Base-by-base conservation (phyloP, 768 basidiomycete genomes). In the Mycena chlorophos region DNA sequence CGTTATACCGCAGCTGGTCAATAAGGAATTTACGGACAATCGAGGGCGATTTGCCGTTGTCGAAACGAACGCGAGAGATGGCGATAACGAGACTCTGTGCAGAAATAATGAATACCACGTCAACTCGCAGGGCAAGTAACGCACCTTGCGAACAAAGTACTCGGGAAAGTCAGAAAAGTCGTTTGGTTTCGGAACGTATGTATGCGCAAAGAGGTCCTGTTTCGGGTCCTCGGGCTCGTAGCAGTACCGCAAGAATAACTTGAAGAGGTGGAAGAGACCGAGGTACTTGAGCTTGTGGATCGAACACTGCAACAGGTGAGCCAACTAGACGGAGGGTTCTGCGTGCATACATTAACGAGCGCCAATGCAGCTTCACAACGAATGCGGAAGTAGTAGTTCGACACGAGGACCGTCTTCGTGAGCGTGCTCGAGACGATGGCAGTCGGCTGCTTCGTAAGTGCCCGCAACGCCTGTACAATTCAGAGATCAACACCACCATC, bases 311-410 rank as follows among this genome's bases (percentile, higher is more conserved):
- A 48, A 63, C 51, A 23, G 49, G 54, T 56, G 40, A 51, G 20
- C 42, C 43, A 55, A 45, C 27, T n/a, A 13, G 29, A 29, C 42
- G 45, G 51, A 57, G 43, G 51, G 66, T 47, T 6, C 40, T n/a
- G 25, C 22, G 22, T 47, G 10, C 27, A 73, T 69, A 95, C 94
- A 30, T 80, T 81, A 45, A 93, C 84, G 28, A 99, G 79, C 3
- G 92, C 91, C 25, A 84, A 72, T 3, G 91, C 93, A 1, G 97
- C 97, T 71, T 98, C 96, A 73, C 92, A 94, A 3, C 97, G 91
- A 50, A 98, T 89, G 22, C 95, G 89, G 69, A 88, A 96, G 71
- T 91, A 98, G 71, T 98, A 98, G 68, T 97, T 97, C 25, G 90
- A 85, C 12, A 98, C 96, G 26, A 98, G 79, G 0, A 94, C 89